Conservation (phyloP, 169 alveolate genomes). For the Plasmodium cynomolgi region DNA sequence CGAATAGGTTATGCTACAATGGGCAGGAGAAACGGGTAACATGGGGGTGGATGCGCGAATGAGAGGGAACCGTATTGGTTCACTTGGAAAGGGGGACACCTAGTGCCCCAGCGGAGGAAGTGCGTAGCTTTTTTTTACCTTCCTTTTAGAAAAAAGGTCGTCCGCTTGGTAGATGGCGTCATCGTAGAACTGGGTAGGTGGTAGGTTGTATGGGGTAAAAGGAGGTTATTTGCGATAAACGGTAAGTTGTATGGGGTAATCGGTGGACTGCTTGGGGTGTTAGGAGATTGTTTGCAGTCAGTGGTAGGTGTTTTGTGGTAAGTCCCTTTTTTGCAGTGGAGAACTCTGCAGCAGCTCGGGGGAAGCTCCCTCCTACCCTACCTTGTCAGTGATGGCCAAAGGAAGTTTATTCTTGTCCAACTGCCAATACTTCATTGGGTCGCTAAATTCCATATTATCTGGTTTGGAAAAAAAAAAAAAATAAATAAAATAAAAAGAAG, state of each 20-base stretch:
- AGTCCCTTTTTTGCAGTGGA: not conserved
- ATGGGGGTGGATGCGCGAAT: not conserved
- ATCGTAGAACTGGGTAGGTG: conserved; percentile 13
- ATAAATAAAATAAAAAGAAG: too few relatives aligned
- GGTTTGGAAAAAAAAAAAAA: not conserved
- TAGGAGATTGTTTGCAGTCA: too few relatives aligned
- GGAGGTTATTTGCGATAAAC: too few relatives aligned
- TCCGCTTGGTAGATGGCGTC: conserved; percentile 48
- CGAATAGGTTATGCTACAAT: conserved; percentile 28
- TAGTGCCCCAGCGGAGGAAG: not conserved
- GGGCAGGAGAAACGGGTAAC: not conserved
- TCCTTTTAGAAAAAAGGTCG: conserved; percentile 15
- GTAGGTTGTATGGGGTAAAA: not conserved
- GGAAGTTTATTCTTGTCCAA: conserved; percentile 55
- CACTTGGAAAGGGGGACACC: not conserved
- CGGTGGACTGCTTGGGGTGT: too few relatives aligned
- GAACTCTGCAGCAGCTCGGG: not conserved
- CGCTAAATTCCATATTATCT: conserved; percentile 61
- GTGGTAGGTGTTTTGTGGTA: not conserved
- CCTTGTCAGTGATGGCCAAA: conserved; percentile 27
- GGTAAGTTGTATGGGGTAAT: not conserved
- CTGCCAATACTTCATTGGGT: conserved; percentile 61
- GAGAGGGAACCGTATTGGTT: not conserved
- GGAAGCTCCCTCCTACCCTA: not conserved
- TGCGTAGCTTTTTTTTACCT: not conserved